phyloP scores from a whole-genome alignment of 345 rosid species.

The Kandelia obovata region DNA sequence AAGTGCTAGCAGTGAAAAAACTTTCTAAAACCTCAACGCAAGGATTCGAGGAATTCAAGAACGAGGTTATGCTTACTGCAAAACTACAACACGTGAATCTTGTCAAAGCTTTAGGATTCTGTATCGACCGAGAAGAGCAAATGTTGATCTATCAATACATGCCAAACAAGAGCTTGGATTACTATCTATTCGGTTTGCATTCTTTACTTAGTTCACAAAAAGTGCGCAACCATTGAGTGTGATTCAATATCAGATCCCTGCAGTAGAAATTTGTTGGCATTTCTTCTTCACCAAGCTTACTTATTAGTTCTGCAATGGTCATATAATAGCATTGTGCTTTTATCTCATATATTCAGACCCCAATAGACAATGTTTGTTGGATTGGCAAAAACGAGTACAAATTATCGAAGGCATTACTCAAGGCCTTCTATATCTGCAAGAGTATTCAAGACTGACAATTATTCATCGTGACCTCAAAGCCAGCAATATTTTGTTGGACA shows the following conservation, averaged over 20 bases:
- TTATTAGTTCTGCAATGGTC: not conserved
- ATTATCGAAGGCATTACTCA: slow-evolving; percentile 45
- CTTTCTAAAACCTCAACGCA: slow-evolving; percentile 36
- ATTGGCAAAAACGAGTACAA: slow-evolving; percentile 31
- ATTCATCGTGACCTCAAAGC: slow-evolving; percentile 44
- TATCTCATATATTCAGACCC: slow-evolving; percentile 22
- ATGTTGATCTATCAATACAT: slow-evolving; percentile 41
- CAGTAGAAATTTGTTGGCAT: no score
- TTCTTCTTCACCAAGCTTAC: no score
- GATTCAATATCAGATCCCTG: no score
- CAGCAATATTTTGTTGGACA: slow-evolving; percentile 40
- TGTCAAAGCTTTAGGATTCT: slow-evolving; percentile 29
- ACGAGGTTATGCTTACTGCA: slow-evolving; percentile 36
- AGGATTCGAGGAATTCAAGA: slow-evolving; percentile 36
- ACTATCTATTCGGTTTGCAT: slow-evolving; percentile 26
- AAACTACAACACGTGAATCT: slow-evolving; percentile 41
- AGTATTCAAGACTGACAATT: slow-evolving; percentile 41
- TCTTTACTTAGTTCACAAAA: not conserved
- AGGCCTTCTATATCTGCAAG: slow-evolving; percentile 47
- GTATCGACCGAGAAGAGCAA: slow-evolving; percentile 31
- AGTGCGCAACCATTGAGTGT: no score
- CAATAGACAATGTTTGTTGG: slow-evolving; percentile 3
- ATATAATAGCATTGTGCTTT: no score
- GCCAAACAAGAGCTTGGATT: slow-evolving; percentile 36
- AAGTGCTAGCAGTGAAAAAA: slow-evolving; percentile 42